Percentiles rank a stretch among this genome's conserved stretches.
Evolutionary conservation across 148 eudicot genomes (phyloP).

Genomic region (Rheum nobile): DNA sequence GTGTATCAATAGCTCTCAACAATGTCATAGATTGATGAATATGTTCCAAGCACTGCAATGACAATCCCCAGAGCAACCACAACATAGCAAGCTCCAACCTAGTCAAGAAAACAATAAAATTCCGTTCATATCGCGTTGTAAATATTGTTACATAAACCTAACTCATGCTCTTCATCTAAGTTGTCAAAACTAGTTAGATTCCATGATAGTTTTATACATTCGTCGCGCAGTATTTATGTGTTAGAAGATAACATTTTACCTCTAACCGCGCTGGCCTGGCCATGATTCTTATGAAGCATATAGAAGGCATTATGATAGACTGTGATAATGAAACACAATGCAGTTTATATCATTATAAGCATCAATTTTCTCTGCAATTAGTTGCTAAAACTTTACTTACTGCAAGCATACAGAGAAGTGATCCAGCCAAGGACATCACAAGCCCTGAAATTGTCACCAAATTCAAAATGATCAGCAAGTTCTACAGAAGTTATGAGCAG

Average conservation of each 20-base stretch:
- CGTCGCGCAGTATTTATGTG: too few relatives aligned
- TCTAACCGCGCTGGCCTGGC: slow-evolving; percentile 31
- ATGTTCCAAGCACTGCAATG: background rate
- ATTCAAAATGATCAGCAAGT: background rate
- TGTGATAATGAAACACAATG: slow-evolving; percentile 12
- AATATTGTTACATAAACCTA: too few relatives aligned
- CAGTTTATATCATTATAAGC: background rate
- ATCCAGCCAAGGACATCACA: slow-evolving; percentile 71
- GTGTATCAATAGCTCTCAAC: slow-evolving; percentile 1
- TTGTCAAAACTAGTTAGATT: too few relatives aligned
- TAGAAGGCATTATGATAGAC: slow-evolving; percentile 60
- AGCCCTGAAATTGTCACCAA: slow-evolving; percentile 26
- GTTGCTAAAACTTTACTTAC: slow-evolving; percentile 18
- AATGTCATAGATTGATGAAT: background rate
- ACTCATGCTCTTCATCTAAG: too few relatives aligned
- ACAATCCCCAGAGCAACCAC: background rate
- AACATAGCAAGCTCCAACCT: background rate
- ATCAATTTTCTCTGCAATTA: background rate
- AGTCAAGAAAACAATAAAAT: background rate
- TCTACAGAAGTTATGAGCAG: background rate
- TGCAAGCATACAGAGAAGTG: slow-evolving; percentile 53
- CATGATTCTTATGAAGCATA: slow-evolving; percentile 42
- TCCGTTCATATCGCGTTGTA: background rate
- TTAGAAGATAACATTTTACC: slow-evolving; percentile 17
- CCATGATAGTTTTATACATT: too few relatives aligned